A percentile compares a stretch with the other conserved stretches of the same genome.
Evolutionary conservation across 257 asterid genomes (phyloP).

Genomic region (Cynanchum wilfordii): DNA sequence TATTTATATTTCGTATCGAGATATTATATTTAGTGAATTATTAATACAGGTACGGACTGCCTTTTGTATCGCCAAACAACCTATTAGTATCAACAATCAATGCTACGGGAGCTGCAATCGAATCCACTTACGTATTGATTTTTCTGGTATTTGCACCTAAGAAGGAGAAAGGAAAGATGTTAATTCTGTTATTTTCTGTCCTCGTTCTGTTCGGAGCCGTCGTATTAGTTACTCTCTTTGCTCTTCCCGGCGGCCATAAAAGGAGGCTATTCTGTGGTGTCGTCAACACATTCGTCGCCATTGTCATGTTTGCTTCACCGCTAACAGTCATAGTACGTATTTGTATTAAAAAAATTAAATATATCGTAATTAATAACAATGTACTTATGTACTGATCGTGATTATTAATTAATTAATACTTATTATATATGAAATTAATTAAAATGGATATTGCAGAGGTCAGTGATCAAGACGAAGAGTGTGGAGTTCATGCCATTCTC

Average conservation of each 20-base stretch:
- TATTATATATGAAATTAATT: no score
- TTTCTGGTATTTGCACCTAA: conserved; percentile 52
- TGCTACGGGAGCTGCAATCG: conserved; percentile 64
- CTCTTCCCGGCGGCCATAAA: conserved; percentile 52
- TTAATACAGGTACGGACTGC: conserved; percentile 69
- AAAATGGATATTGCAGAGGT: conserved; percentile 42
- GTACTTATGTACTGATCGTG: no score
- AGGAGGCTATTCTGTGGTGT: conserved; percentile 64
- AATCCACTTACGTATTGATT: conserved; percentile 42
- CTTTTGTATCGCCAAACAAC: conserved; percentile 81
- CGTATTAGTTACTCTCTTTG: conserved; percentile 52
- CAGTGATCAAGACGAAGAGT: conserved; percentile 74
- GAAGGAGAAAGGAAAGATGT: conserved; percentile 53
- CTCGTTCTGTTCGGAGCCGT: conserved; percentile 42
- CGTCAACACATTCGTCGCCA: conserved; percentile 74
- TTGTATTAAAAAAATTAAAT: no score
- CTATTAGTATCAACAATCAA: conserved; percentile 62
- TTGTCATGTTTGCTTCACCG: conserved; percentile 81
- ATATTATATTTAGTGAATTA: no score
- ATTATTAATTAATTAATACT: no score
- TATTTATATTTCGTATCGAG: no score
- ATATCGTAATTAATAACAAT: no score
- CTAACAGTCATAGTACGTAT: conserved; percentile 51
- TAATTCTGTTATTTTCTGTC: conserved; percentile 36
- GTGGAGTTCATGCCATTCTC: conserved; percentile 87